Percentiles rank a stretch among this genome's conserved stretches.
Conservation (phyloP, 805 yeast genomes). For the Ogataea ganodermae region DNA sequence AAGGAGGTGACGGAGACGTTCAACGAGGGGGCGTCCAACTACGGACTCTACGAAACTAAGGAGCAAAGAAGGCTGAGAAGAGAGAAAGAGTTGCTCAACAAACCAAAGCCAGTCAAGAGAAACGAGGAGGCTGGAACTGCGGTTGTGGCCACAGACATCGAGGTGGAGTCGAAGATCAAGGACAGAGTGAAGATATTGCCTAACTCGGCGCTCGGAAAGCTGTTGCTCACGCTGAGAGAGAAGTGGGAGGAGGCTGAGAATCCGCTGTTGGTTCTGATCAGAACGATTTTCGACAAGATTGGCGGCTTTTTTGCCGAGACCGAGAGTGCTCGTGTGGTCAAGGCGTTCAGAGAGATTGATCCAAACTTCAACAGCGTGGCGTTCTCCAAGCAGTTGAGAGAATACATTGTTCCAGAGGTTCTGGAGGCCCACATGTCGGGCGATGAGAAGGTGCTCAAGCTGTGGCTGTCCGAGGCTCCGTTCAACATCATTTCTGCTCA, state of each 20-base stretch:
- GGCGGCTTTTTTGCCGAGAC: conserved; percentile 94
- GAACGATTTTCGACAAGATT: conserved; percentile 78
- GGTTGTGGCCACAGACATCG: conserved; percentile 77
- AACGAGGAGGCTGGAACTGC: conserved; percentile 83
- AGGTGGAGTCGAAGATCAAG: conserved; percentile 54
- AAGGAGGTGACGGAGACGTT: conserved; percentile 86
- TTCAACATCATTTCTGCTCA: conserved; percentile 91
- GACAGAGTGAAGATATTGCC: conserved; percentile 66
- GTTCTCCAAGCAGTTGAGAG: conserved; percentile 82
- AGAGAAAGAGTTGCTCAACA: conserved; percentile 55
- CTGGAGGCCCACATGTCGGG: conserved; percentile 94
- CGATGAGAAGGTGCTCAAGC: conserved; percentile 77
- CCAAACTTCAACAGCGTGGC: conserved; percentile 80
- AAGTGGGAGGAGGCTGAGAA: conserved; percentile 94
- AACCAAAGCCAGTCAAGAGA: conserved; percentile 68
- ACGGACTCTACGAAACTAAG: conserved; percentile 89
- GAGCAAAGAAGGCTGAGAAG: conserved; percentile 79
- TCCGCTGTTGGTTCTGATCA: conserved; percentile 76
- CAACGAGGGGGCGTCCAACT: conserved; percentile 88
- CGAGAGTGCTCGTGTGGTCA: conserved; percentile 90
- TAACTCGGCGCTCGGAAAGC: conserved; percentile 69
- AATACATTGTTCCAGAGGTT: conserved; percentile 91
- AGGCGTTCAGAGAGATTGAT: conserved; percentile 84
- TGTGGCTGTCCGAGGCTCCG: conserved; percentile 97
- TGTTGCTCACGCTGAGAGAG: conserved; percentile 58